Conservation (phyloP, 768 basidiomycete species). For the Termitomyces sp. region DNA sequence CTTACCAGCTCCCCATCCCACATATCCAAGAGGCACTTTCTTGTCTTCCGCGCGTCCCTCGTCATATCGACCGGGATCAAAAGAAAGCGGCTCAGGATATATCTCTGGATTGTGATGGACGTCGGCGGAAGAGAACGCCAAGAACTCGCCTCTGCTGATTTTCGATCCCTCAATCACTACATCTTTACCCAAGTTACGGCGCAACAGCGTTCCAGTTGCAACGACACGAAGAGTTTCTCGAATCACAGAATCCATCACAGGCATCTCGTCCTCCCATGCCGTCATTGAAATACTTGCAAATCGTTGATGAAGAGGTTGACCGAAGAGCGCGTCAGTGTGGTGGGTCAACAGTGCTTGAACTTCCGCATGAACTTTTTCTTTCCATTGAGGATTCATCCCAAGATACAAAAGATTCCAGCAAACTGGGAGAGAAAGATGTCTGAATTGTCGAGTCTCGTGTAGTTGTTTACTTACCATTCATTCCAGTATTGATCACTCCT, state of each 20-base stretch:
- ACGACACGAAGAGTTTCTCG: slow-evolving; percentile 34
- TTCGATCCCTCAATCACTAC: slow-evolving; percentile 19
- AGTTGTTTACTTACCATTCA: slow-evolving; percentile 19
- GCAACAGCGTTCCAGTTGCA: slow-evolving; percentile 21
- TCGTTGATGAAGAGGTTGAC: slow-evolving; percentile 23
- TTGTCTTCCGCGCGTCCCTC: slow-evolving; percentile 30
- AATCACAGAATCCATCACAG: slow-evolving; percentile 29
- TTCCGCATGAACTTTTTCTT: slow-evolving; percentile 22
- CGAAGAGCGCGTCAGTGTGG: slow-evolving; percentile 19
- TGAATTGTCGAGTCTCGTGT: background rate
- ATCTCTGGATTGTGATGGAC: slow-evolving; percentile 29
- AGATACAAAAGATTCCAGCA: slow-evolving; percentile 33
- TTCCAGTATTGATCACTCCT: slow-evolving; percentile 29
- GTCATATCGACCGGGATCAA: slow-evolving; percentile 29
- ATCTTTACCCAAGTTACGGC: slow-evolving; percentile 29
- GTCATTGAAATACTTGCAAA: slow-evolving; percentile 27
- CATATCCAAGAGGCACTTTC: slow-evolving; percentile 23
- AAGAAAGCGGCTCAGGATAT: slow-evolving; percentile 27
- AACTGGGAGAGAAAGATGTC: slow-evolving; percentile 16
- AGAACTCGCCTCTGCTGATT: slow-evolving; percentile 27
- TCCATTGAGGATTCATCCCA: slow-evolving; percentile 28
- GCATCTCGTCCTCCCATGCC: slow-evolving; percentile 37
- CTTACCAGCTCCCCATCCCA: slow-evolving; percentile 38
- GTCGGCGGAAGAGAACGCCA: slow-evolving; percentile 28
- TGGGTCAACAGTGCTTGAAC: slow-evolving; percentile 23